Evolutionary conservation across 1,284 basidiomycete genomes (phyloP).

Genomic region (Apiotrichum akiyoshidainum): DNA sequence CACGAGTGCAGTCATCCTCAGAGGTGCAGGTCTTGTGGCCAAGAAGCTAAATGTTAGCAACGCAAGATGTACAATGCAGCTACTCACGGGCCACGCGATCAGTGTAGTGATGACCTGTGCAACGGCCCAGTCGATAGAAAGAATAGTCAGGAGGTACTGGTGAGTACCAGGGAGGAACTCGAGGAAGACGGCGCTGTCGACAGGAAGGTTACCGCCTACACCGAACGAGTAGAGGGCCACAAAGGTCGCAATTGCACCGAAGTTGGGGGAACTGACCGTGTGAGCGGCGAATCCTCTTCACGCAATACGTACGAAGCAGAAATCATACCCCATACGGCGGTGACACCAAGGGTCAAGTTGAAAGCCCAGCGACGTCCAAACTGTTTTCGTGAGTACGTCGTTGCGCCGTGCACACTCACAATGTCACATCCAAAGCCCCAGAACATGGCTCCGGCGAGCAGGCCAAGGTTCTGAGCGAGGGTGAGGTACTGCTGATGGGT

Average conservation of each 20-base stretch:
- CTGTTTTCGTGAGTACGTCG: conserved; percentile 47
- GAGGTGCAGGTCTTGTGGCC: conserved; percentile 26
- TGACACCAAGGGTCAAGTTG: conserved; percentile 61
- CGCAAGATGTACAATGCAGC: neutral
- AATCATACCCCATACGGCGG: conserved; percentile 61
- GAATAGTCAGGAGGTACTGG: conserved; percentile 60
- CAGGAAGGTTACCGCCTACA: conserved; percentile 61
- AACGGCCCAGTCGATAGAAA: conserved; percentile 66
- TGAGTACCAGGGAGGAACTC: conserved; percentile 58
- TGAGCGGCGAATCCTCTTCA: neutral
- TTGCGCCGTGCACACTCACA: neutral
- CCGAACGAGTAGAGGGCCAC: conserved; percentile 61
- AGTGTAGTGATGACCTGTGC: conserved; percentile 48
- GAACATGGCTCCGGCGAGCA: conserved; percentile 42
- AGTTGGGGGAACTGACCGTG: conserved; percentile 51
- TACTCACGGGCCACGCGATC: conserved; percentile 31
- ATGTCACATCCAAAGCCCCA: conserved; percentile 56
- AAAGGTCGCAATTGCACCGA: conserved; percentile 59
- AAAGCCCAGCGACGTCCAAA: conserved; percentile 54
- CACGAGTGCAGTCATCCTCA: conserved; percentile 18
- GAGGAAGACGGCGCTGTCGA: conserved; percentile 60
- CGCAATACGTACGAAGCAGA: conserved; percentile 51
- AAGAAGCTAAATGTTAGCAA: conserved; percentile 14
- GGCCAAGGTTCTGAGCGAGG: conserved; percentile 37
- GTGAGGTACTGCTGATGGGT: conserved; percentile 26